Percentiles rank a stretch among this genome's conserved stretches.
These are phyloP conservation scores for Ophiostoma sp. DNA, from an alignment of 2,329 filamentous ascomycete genomes.

Conservation along the genomic window DNA sequence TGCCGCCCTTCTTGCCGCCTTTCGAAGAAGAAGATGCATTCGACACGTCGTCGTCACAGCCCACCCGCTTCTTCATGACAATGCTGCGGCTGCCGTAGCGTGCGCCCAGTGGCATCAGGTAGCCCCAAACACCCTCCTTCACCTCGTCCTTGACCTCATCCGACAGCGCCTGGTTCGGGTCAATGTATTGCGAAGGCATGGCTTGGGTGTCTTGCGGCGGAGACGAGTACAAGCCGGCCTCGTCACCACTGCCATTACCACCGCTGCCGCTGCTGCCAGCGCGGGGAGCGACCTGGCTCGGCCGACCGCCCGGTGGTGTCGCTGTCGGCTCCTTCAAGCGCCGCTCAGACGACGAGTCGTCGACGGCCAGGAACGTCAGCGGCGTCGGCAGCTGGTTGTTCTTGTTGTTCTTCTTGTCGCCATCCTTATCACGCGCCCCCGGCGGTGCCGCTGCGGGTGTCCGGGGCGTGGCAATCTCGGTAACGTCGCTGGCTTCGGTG, in stretches of 20 bases:
- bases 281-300: conserved; percentile 56
- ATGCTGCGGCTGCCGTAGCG: conserved; percentile 65
- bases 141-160: conserved; percentile 84
- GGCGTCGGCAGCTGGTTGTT: conserved; percentile 72
- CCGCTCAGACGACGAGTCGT: conserved; percentile 50
- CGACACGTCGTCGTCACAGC: conserved; percentile 59
- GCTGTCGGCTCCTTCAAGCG: conserved; percentile 69
- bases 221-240: conserved; percentile 46
- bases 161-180: conserved; percentile 68
- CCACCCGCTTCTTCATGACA: conserved; percentile 71
- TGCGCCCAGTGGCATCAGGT: conserved; percentile 78
- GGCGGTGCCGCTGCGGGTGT: not conserved
- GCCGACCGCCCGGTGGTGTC: conserved; percentile 64
- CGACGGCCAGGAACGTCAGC: conserved; percentile 60
- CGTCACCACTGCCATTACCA: conserved; percentile 30
- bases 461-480: conserved; percentile 19
- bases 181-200: conserved; percentile 73
- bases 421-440: not conserved
- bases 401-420: conserved; percentile 10
- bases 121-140: conserved; percentile 90
- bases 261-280: conserved; percentile 35
- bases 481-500: conserved; percentile 22
- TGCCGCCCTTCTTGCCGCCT: conserved; percentile 52
- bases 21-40: conserved; percentile 38
- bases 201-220: conserved; percentile 73